Conservation (phyloP, 176 grass and related monocot genomes). For the Dendrocalamus sinicus region DNA sequence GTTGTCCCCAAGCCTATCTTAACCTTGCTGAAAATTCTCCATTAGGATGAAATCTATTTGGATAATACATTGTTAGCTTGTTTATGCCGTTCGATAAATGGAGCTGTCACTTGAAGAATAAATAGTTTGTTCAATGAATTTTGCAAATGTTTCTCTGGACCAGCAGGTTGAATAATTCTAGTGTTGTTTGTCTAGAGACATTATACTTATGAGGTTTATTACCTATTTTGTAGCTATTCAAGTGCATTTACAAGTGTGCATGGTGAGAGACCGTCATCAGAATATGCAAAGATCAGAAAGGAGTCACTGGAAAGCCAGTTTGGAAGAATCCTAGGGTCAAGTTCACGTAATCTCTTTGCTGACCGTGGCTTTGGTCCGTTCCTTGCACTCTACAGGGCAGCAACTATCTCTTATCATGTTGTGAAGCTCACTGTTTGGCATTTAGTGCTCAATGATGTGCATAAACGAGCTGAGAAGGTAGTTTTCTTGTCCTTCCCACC, state of each 20-base stretch:
- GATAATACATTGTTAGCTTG: background rate
- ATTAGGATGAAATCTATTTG: background rate
- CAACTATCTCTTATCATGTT: conserved; percentile 85
- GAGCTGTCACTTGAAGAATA: background rate
- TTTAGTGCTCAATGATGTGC: conserved; percentile 63
- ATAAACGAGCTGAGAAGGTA: conserved; percentile 79
- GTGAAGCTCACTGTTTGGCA: conserved; percentile 88
- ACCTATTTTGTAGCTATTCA: conserved; percentile 55
- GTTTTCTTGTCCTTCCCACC: conserved; percentile 1
- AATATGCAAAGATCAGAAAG: conserved; percentile 91
- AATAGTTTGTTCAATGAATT: background rate
- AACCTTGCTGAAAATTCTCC: background rate
- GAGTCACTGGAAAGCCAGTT: conserved; percentile 83
- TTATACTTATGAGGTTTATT: background rate
- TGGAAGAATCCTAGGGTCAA: conserved; percentile 69
- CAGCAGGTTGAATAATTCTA: background rate
- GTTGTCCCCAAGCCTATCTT: background rate
- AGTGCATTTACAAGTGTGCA: conserved; percentile 85
- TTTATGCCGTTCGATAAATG: background rate
- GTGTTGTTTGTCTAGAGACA: background rate
- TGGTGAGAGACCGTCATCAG: conserved; percentile 76
- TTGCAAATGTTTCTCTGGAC: background rate
- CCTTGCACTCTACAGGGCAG: conserved; percentile 82
- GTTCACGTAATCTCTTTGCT: conserved; percentile 69
- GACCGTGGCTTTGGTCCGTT: conserved; percentile 79